A percentile compares a stretch with the other conserved stretches of the same genome.
Evolutionary conservation across 179 eudicot genomes (phyloP).

Genomic region (Beta corolliflora): DNA sequence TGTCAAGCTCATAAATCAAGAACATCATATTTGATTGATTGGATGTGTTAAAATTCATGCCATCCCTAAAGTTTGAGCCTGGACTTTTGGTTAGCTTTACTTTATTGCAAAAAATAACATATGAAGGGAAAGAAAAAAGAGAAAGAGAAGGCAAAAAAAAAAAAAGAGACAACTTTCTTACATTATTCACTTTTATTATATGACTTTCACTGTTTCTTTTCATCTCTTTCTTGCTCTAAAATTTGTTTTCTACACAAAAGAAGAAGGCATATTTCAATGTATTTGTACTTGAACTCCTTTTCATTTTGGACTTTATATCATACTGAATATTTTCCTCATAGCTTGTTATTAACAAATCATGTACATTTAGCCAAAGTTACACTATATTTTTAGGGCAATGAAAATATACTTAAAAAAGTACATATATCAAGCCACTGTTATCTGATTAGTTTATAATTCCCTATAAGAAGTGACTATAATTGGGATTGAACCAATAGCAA

Average conservation of each 20-base stretch:
- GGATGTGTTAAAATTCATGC: not conserved
- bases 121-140: not conserved
- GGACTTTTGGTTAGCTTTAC: not conserved
- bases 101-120: not conserved
- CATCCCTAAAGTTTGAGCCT: not conserved
- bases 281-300: constrained; percentile 8
- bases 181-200: constrained; percentile 2
- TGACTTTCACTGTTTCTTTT: not conserved
- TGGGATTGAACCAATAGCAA: no score
- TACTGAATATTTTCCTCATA: not conserved
- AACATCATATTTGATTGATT: not conserved
- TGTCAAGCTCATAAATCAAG: not conserved
- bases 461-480: no score
- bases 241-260: not conserved
- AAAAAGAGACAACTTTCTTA: not conserved
- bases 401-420: no score
- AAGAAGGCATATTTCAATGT: not conserved
- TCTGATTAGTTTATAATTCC: no score
- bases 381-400: not conserved
- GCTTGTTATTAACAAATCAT: not conserved
- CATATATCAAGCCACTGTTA: no score
- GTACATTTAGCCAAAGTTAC: not conserved
- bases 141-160: not conserved
- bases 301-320: not conserved
- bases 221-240: not conserved